These are phyloP conservation scores for Aegilops tauschii DNA, from an alignment of 176 grass and related monocot species.

Conservation along the genomic window DNA sequence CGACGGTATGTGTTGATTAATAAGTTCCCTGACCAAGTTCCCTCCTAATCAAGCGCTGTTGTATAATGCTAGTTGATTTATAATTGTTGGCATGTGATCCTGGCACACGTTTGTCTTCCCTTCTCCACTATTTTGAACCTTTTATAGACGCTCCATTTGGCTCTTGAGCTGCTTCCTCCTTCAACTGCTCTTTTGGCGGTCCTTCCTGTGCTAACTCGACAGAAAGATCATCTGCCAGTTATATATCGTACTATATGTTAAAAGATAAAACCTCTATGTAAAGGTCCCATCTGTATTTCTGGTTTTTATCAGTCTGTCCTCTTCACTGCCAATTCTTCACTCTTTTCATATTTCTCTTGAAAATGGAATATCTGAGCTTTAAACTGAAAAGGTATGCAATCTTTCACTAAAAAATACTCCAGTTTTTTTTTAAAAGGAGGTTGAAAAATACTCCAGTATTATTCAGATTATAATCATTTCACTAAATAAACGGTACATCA, in stretches of 20 bases:
- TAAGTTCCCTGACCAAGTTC: too few species aligned
- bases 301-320: not conserved
- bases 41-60: too few species aligned
- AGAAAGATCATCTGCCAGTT: not conserved
- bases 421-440: too few species aligned
- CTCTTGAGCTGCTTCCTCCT: not conserved
- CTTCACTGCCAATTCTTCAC: not conserved
- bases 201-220: not conserved
- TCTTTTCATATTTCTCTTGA: not conserved
- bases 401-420: not conserved
- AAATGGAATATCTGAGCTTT: not conserved
- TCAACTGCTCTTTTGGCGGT: not conserved
- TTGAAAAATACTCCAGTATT: not conserved
- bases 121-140: not conserved
- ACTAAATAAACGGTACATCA: not conserved
- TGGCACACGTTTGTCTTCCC: not conserved
- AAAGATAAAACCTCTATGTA: not conserved
- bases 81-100: not conserved
- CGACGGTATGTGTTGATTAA: constrained; percentile 12
- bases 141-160: not conserved
- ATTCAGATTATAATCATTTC: not conserved
- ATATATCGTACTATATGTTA: too few species aligned
- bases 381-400: not conserved
- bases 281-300: not conserved
- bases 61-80: not conserved